Base-by-base conservation (phyloP, 345 rosid genomes). In the Eucalyptus sideroxylon region DNA sequence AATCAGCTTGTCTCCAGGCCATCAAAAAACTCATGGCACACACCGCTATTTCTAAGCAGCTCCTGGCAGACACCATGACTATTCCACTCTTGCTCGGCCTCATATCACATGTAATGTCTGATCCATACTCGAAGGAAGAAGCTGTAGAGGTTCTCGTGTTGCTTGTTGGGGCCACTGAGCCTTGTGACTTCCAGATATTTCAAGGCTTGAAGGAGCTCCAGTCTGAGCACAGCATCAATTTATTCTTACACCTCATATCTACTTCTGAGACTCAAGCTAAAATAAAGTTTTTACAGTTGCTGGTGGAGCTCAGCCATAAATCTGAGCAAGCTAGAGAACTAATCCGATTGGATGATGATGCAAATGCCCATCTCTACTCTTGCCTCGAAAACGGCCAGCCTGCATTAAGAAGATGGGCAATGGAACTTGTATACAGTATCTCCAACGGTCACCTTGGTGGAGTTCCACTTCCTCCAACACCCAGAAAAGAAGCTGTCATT, bases 131-230 rank as follows among this genome's bases (percentile, higher is more conserved):
- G 85, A 91, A 92, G 85, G 85, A 77, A 86, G 94, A 93, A 92
- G 93, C 94, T 89, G 94, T 91, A 49, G 93, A 94, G 90, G 90
- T 91, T 91, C 93, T 94, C 27, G 92, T 94, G 60, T 77, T 92
- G 45, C 86, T 94, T 89, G 88, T 93, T 40, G 87, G 85, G 83
- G 89, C 93, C 86, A 89, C 93, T 42, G 93, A 87, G 88, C 87
- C 26, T 88, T 19, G 88, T 50, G 90, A 94, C 77, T 92, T 93
- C 85, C 91, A 91, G 88, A 90, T 49, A 81, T 85, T 89, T 87
- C 94, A 92, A 65, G 93, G 93, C 85, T 87, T 93, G 89, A 92
- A 89, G 55, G 95, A 94, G 91, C 93, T 93, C 51, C 94, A 92
- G 86, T 92, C 95, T 13, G 88, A 93, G 81, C 93, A 94, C 87